These are phyloP conservation scores for Thielaviopsis musarum DNA, from an alignment of 2,329 filamentous ascomycete species.

Conservation along the genomic window DNA sequence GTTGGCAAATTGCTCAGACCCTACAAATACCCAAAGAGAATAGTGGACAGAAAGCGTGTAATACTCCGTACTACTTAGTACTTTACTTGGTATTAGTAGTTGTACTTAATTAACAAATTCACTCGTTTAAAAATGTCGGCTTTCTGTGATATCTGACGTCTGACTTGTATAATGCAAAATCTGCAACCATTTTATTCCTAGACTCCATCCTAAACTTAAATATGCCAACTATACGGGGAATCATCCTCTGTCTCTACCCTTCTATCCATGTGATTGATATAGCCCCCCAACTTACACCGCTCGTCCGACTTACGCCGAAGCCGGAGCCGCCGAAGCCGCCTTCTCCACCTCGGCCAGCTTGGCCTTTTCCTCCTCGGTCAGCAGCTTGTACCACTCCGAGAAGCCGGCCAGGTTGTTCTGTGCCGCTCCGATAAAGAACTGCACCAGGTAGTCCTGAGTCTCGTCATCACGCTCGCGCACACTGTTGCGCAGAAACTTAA, in stretches of 20 bases:
- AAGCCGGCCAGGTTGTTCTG: slow-evolving; percentile 40
- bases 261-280: neutral
- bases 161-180: neutral
- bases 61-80: neutral
- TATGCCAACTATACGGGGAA: neutral
- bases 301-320: neutral
- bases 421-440: slow-evolving; percentile 56
- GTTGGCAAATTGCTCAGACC: neutral
- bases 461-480: slow-evolving; percentile 68
- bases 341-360: slow-evolving; percentile 38
- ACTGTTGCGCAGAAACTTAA: slow-evolving; percentile 52
- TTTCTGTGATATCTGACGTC: neutral
- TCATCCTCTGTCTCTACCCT: neutral
- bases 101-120: neutral
- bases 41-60: neutral
- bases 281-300: neutral
- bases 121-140: too few species aligned
- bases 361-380: slow-evolving; percentile 37
- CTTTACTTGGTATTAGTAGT: too few species aligned
- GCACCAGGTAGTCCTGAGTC: slow-evolving; percentile 66
- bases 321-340: slow-evolving; percentile 15
- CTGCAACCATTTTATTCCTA: neutral
- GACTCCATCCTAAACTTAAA: neutral
- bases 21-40: neutral
- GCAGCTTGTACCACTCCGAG: slow-evolving; percentile 37